A percentile compares a stretch with the other conserved stretches of the same genome.
These are phyloP conservation scores for Cyclostephanos invisitatus DNA, from an alignment of 108 stramenopile species.

Conservation along the genomic window DNA sequence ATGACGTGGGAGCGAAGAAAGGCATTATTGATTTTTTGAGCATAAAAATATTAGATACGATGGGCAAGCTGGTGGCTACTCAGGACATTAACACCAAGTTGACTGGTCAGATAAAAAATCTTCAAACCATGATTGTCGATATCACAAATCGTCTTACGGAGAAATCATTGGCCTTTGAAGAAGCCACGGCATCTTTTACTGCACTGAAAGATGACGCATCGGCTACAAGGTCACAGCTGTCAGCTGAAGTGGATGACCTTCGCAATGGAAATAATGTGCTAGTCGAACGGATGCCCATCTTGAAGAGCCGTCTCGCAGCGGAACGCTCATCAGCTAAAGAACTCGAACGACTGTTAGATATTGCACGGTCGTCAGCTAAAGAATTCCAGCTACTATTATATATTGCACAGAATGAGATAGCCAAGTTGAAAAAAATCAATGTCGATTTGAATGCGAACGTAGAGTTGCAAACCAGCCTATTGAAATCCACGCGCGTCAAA, in stretches of 20 bases:
- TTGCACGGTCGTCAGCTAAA: background rate
- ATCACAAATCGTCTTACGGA: background rate
- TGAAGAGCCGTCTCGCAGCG: background rate
- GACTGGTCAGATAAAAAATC: background rate
- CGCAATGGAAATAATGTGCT: background rate
- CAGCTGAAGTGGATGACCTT: background rate
- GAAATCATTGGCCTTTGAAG: background rate
- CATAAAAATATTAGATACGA: background rate
- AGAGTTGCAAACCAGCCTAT: slow-evolving; percentile 14
- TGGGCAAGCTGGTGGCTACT: background rate
- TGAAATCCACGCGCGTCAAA: background rate
- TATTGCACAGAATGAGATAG: slow-evolving; percentile 17
- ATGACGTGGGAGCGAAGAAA: no score
- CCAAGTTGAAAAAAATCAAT: slow-evolving; percentile 5
- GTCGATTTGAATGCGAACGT: slow-evolving; percentile 7
- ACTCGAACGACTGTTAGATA: background rate
- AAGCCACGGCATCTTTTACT: background rate
- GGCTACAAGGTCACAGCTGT: background rate
- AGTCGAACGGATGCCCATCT: background rate
- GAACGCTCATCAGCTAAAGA: background rate
- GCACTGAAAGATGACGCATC: background rate
- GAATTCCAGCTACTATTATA: slow-evolving; percentile 1
- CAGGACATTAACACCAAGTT: background rate
- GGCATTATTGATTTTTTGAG: no score
- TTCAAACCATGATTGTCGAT: background rate